Percentiles rank a stretch among this genome's conserved stretches.
These are phyloP conservation scores for Plenodomus biglobosus DNA, from an alignment of 2,329 filamentous ascomycete genomes.

Conservation along the genomic window DNA sequence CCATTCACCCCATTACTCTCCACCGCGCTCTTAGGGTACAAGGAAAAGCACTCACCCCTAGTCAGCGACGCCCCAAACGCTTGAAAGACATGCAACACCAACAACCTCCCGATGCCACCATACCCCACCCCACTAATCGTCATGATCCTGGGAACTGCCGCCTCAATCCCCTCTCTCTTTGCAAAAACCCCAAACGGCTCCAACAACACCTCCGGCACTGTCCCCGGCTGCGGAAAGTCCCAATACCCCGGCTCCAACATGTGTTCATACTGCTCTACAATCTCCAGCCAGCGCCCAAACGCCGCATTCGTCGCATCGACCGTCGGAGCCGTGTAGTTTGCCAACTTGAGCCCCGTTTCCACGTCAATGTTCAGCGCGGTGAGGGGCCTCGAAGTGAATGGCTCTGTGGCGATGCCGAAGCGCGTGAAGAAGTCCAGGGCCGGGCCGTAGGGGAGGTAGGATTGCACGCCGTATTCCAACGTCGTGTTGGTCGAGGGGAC, in stretches of 20 bases:
- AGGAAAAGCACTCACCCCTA: constrained; percentile 1
- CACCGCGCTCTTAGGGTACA: too few species aligned
- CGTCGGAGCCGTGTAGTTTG: constrained; percentile 16
- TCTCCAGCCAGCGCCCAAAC: constrained; percentile 18
- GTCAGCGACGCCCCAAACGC: constrained; percentile 24
- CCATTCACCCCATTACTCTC: too few species aligned
- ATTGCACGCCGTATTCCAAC: constrained; percentile 44
- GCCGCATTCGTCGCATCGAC: constrained; percentile 16
- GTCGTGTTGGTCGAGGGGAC: constrained; percentile 39
- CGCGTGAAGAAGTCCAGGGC: constrained; percentile 50
- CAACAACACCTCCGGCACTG: constrained; percentile 52
- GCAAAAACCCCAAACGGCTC: constrained; percentile 54
- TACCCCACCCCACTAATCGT: constrained; percentile 22
- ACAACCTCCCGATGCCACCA: constrained; percentile 17
- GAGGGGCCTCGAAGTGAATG: constrained; percentile 6
- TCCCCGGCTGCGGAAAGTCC: constrained; percentile 36
- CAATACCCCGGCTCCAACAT: constrained; percentile 25
- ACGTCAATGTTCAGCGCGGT: constrained; percentile 37
- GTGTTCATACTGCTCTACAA: constrained; percentile 20
- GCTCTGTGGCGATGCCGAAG: constrained; percentile 41
- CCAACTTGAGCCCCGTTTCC: constrained; percentile 23
- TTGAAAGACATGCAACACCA: constrained; percentile 20
- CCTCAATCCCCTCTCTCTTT: constrained; percentile 44
- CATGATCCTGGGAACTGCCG: constrained; percentile 19
- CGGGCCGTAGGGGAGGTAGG: constrained; percentile 47